Conservation (phyloP, 306 rosid species). For the Rosa rugosa region DNA sequence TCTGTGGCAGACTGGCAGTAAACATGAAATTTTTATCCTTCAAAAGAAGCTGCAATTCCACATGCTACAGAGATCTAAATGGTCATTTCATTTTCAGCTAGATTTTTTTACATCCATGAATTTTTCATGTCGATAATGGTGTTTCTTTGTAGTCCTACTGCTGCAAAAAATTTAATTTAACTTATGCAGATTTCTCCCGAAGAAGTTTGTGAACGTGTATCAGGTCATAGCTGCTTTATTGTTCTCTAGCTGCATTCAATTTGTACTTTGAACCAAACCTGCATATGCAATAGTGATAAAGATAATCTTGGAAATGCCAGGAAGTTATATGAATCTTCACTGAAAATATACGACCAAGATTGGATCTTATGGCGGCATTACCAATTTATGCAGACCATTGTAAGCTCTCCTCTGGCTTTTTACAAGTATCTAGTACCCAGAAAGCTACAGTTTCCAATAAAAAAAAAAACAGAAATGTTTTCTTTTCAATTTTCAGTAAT, state of each 20-base stretch:
- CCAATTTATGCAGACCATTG: background rate
- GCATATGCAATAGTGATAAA: background rate
- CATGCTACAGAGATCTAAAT: background rate
- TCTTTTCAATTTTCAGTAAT: too few species aligned
- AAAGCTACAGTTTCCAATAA: too few species aligned
- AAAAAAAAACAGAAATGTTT: background rate
- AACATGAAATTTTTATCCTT: background rate
- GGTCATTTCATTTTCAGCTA: background rate
- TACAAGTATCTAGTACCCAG: background rate
- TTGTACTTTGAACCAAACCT: background rate
- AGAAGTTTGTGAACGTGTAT: background rate
- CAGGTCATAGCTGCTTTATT: background rate
- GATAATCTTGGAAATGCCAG: background rate
- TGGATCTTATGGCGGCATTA: background rate
- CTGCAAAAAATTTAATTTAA: too few species aligned
- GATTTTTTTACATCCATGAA: background rate
- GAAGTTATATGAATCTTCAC: background rate
- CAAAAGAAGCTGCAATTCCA: background rate
- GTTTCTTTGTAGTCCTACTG: background rate
- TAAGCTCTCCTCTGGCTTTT: background rate
- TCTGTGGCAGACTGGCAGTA: background rate
- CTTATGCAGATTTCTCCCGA: too few species aligned
- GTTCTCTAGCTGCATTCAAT: background rate
- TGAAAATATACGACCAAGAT: background rate
- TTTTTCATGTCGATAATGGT: background rate